phyloP scores from a whole-genome alignment of 1,139 yeast genomes.

The Saccharomyces uvarum region DNA sequence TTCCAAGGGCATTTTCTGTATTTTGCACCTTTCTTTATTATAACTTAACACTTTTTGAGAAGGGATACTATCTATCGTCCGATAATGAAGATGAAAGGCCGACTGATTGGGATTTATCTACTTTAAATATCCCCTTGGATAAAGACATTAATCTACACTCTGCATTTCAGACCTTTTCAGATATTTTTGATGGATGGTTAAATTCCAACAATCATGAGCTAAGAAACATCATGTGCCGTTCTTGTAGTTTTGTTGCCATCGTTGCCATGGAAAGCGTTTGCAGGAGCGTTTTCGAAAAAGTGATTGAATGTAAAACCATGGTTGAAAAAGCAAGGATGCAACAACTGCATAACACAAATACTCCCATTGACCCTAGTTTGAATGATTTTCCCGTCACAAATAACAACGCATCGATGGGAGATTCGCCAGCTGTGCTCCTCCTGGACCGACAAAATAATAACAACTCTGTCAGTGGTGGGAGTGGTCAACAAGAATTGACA shows the following conservation, averaged over 20 bases:
- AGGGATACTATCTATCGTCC: constrained; percentile 8
- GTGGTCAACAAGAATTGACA: no score
- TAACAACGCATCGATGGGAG: not conserved
- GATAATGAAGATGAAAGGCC: constrained; percentile 1
- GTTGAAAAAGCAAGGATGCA: constrained; percentile 9
- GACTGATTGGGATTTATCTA: constrained; percentile 13
- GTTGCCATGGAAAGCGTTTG: constrained; percentile 15
- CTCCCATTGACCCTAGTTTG: not conserved
- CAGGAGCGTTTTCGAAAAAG: constrained; percentile 18
- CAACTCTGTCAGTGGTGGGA: not conserved
- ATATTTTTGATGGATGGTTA: constrained; percentile 12
- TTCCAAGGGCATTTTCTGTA: constrained; percentile 11
- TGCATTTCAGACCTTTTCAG: constrained; percentile 12
- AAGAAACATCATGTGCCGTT: constrained; percentile 9
- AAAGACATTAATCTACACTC: constrained; percentile 11
- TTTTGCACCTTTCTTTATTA: constrained; percentile 16
- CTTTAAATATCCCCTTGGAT: constrained; percentile 8
- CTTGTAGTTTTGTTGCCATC: constrained; percentile 10
- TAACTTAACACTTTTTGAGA: constrained; percentile 17
- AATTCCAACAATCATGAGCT: constrained; percentile 6
- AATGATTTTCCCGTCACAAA: not conserved
- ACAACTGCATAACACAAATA: not conserved
- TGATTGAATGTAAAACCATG: constrained; percentile 15
- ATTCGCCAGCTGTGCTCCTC: not conserved
- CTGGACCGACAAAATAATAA: not conserved